Base-by-base conservation (phyloP, 371 early-diverging fungal genomes). In the Thermomucor indicae-seudaticae region DNA sequence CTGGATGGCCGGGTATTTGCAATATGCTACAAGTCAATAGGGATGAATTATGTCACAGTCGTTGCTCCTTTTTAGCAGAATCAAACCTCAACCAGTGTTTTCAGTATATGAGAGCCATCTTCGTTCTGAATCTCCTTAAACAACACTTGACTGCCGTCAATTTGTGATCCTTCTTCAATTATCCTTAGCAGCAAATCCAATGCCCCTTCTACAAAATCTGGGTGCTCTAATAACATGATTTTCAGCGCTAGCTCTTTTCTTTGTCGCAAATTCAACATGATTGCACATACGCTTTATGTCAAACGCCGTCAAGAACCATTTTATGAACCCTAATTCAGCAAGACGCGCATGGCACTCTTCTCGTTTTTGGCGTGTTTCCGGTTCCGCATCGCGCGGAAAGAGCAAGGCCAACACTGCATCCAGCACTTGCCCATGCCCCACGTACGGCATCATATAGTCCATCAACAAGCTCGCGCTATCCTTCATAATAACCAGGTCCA, bases 141-240 rank as follows among this genome's bases (percentile, higher is more conserved):
- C 8, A 73, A 16, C 1, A 57, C 20, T 52, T 65, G 58, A 7
- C 68, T 53, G 47, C 62, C 47, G 17, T 74, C 70, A 14, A 64
- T 59, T 29, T 67, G 65, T 3, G 66, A 65, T 11, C 62, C 58
- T 45, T 74, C 75, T 50, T 70, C 75, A 28, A 74, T 62, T 2
- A 67, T 43, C 11, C 75, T 60, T 14, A 68, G n/a, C 20, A 70
- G 49, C 17, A 74, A 55, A 27, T 74, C 70, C 31, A 60, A 53
- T 11, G 61, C 40, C 17, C 64, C 61, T 25, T 58, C 63, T 2
- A 60, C 50, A 48, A 59, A 66, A 1, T 39, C 50, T 10, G 64
- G 60, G 45, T 46, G 27, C 39, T 58, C 56, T 60, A 35, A 41
- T 20, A 16, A 34, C 14, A 29, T 4, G 8, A 39, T 47, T n/a